Evolutionary conservation across 139 green algal species (phyloP).

Genomic region (Chlamydomonas sp.): DNA sequence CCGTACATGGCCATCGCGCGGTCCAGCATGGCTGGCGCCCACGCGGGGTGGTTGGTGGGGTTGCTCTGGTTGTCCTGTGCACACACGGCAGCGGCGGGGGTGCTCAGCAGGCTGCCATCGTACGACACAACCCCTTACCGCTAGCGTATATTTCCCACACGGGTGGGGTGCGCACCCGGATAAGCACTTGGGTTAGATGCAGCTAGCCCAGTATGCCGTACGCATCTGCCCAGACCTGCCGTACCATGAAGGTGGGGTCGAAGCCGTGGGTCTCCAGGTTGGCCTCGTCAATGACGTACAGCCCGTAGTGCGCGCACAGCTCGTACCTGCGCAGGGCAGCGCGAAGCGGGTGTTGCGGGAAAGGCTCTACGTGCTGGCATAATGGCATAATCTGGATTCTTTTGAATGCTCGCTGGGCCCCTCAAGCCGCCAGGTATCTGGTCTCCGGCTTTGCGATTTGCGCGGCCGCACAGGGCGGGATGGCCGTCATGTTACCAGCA

Average conservation of each 20-base stretch:
- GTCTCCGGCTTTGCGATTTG: too few species aligned
- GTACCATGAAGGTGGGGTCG: conserved; percentile 73
- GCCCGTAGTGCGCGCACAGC: conserved; percentile 85
- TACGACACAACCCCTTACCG: too few species aligned
- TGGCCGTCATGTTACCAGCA: too few species aligned
- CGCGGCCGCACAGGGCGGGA: too few species aligned
- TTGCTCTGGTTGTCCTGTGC: conserved; percentile 68
- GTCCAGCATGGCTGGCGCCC: conserved; percentile 82
- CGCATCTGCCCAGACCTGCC: too few species aligned
- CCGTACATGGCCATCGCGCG: conserved; percentile 55
- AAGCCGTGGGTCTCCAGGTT: conserved; percentile 99
- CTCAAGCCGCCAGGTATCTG: too few species aligned
- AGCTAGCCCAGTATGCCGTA: too few species aligned
- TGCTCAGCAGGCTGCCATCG: too few species aligned
- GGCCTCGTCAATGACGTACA: conserved; percentile 97
- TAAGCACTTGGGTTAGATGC: too few species aligned
- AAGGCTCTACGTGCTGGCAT: background rate
- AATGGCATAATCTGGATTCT: background rate
- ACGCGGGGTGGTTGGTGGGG: conserved; percentile 74
- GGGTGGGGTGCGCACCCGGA: too few species aligned
- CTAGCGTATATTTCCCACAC: too few species aligned
- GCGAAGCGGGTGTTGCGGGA: background rate
- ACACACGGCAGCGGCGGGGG: background rate
- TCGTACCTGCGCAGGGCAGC: conserved; percentile 74
- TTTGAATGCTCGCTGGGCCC: too few species aligned